Evolutionary conservation across 2,329 filamentous ascomycete species (phyloP), one percentile per base, ranked within the genome.

Genomic region (Fusarium illudens): DNA sequence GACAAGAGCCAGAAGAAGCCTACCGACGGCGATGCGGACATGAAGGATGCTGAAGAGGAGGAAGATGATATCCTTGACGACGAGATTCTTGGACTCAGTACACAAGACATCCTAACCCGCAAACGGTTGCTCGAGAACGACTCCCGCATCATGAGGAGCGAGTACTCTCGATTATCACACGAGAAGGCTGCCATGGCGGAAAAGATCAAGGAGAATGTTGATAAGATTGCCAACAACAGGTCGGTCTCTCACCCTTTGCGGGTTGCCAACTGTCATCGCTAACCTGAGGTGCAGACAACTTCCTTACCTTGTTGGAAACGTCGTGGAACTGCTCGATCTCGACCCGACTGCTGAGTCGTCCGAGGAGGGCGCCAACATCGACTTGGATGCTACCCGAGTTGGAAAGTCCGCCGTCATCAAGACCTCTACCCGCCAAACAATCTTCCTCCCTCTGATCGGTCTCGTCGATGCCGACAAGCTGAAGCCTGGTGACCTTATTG

Each of bases 361-460:
- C 32, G 96, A 99, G 80, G 96, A 99, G 81, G 96, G 96, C 65
- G 96, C 96, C 75, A 99, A 99, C 79, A 98, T 99, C 78, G 96
- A 99, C 78, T 86, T 99, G 50, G 96, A 99, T 81, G 96, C 96
- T 70, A 97, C 94, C 36, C 89, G 96, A 57, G 94, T 98, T 10
- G 96, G 96, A 81, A 99, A 98, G 82, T 98, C 95, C 1, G 96
- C 96, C 15, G 96, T 99, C 75, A 99, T 99, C 87, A 99, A 99
- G 85, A 99, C 96, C 9, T 98, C 95, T 7, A 99, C 96, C 22
- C 89, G 96, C 73, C 96, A 99, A 82, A 99, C 96, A 58, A 99
- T 99, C 81, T 99, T 99, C 84, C 86, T 99, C 50, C 96, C 96
- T 29, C 88, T 99, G 65, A 99, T 99, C 75, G 96, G 96, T 68